Evolutionary conservation across 2,329 filamentous ascomycete species (phyloP), one percentile per base, ranked within the genome.

Genomic region (Ceratocystis papillata): DNA sequence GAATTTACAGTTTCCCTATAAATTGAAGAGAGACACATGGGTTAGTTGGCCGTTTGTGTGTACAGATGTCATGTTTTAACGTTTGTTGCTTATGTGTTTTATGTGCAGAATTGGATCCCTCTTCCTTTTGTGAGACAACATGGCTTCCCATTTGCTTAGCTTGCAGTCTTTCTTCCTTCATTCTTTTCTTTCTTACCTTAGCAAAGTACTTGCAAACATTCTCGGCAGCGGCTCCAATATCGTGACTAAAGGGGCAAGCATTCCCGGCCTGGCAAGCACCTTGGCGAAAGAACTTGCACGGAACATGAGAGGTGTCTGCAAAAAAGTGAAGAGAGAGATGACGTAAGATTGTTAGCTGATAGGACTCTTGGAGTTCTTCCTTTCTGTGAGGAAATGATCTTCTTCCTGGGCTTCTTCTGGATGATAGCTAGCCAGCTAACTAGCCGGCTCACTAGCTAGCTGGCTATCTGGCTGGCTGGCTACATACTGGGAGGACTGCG

Each of bases 241-340:
- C 93, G 78, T 99, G 94, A 72, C 91, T 90, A 77, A 97, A 99
- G 50, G 94, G 94, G 79, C 94, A 99, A 70, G 92, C 90, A 75
- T 89, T 89, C 71, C 94, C 94, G 67, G 94, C 94, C 81, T 97
- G 93, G 76, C 94, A 99, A 72, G 90, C 87, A 75, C 93, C 92
- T 79, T 96, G 90, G 65, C 91, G 87, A 77, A 94, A 99, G 87
- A 99, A 99, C 81, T 97, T 97, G 88, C 94, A 99, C 48, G 94
- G 94, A 57, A 99, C 94, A 79, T 97, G 94, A 69, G 92, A 88
- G 20, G 94, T 96, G 76, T 96, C 93, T 96, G 25, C 22, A 63
- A 22, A 37, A 17, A n/a, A 64, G 62, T 46, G 61, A 25, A 10
- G n/a, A n/a, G 28, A 41, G 44, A 33, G 25, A 28, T 28, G 61